Evolutionary conservation across 805 yeast genomes (phyloP).

Genomic region (Metschnikowia cerradonensis): DNA sequence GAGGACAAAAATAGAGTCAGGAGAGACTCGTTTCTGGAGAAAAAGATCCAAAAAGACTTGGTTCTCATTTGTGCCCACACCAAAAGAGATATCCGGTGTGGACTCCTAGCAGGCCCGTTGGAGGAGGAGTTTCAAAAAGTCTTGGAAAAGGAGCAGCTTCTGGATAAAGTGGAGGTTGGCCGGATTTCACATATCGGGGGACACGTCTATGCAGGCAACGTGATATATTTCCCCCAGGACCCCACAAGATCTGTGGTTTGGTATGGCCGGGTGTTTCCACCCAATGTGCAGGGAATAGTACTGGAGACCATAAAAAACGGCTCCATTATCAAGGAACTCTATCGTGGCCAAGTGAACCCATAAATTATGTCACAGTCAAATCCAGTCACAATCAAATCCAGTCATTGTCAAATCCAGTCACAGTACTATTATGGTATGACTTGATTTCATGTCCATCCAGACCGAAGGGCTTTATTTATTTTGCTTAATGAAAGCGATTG

Average conservation of each 20-base stretch:
- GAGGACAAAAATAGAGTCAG: background rate
- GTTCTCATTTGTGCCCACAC: slow-evolving; percentile 65
- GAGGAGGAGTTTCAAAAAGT: slow-evolving; percentile 46
- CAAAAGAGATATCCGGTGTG: slow-evolving; percentile 63
- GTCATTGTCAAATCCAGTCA: no score
- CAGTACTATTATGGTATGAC: no score
- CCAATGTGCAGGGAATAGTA: slow-evolving; percentile 62
- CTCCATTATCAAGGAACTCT: slow-evolving; percentile 51
- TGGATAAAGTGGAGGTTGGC: slow-evolving; percentile 40
- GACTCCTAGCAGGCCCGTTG: slow-evolving; percentile 58
- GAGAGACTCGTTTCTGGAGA: slow-evolving; percentile 7
- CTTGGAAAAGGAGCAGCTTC: slow-evolving; percentile 30
- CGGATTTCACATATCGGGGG: slow-evolving; percentile 79
- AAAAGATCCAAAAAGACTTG: slow-evolving; percentile 20
- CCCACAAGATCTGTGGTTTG: slow-evolving; percentile 46
- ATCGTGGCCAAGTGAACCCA: slow-evolving; percentile 39
- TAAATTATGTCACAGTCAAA: no score
- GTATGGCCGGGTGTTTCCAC: slow-evolving; percentile 75
- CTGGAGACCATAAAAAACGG: slow-evolving; percentile 48
- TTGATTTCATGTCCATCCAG: no score
- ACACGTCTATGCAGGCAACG: slow-evolving; percentile 82
- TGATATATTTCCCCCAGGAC: slow-evolving; percentile 46
- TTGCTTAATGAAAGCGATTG: no score
- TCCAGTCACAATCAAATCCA: no score
- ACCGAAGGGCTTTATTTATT: no score